phyloP scores from a whole-genome alignment of 331 rosid species.

The Phaseolus coccineus region DNA sequence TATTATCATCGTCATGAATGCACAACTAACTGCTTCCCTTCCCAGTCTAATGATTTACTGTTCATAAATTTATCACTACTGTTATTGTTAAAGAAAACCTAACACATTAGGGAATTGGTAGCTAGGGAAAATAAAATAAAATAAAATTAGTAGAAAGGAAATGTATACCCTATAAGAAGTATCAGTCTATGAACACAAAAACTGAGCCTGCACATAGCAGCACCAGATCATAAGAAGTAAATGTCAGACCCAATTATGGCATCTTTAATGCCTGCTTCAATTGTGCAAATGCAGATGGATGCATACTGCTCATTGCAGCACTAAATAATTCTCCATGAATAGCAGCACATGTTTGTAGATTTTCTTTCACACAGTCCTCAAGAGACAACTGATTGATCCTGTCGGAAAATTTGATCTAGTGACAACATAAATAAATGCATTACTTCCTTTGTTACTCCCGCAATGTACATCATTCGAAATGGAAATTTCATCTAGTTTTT shows the following conservation, averaged over 20 bases:
- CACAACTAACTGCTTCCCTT: not conserved
- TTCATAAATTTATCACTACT: not conserved
- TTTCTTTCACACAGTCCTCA: constrained; percentile 85
- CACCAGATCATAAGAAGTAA: constrained; percentile 37
- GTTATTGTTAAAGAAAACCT: not conserved
- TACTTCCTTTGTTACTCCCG: constrained; percentile 25
- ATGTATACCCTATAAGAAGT: constrained; percentile 52
- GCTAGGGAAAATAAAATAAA: not conserved
- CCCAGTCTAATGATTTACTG: not conserved
- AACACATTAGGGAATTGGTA: not conserved
- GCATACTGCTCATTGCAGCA: constrained; percentile 82
- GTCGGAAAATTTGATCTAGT: constrained; percentile 83
- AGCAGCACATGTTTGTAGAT: constrained; percentile 88
- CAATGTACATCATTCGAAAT: constrained; percentile 32
- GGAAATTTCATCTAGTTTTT: constrained; percentile 26
- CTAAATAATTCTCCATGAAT: constrained; percentile 92
- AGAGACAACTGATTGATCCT: constrained; percentile 81
- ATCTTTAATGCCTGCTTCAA: constrained; percentile 91
- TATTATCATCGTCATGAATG: not conserved
- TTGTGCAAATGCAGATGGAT: constrained; percentile 84
- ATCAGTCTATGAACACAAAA: constrained; percentile 50
- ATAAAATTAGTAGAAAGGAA: constrained; percentile 29
- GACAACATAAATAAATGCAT: constrained; percentile 45
- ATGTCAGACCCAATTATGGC: constrained; percentile 54
- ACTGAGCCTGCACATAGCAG: constrained; percentile 37